Evolutionary conservation across 2,329 filamentous ascomycete genomes (phyloP).

Genomic region (Botryotinia calthae): DNA sequence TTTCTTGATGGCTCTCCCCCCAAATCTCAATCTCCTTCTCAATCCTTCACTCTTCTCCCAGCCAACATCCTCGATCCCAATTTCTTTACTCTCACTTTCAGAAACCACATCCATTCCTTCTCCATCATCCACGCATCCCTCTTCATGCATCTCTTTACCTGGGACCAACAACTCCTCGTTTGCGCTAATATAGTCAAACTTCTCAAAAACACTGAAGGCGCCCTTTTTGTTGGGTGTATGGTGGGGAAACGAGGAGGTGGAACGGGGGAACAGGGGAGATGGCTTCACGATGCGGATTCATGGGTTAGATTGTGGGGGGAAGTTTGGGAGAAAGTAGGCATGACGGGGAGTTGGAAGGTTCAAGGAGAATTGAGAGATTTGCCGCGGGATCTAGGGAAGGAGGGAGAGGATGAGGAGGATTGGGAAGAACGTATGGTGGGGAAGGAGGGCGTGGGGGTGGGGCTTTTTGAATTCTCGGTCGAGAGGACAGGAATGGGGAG

Average conservation of each 20-base stretch:
- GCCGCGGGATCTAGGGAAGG: not conserved
- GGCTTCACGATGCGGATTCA: constrained; percentile 19
- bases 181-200: constrained; percentile 6
- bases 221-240: constrained; percentile 17
- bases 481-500: not conserved
- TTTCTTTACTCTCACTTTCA: constrained; percentile 18
- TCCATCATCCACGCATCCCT: constrained; percentile 17
- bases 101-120: constrained; percentile 12
- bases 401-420: not conserved
- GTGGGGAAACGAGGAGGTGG: constrained; percentile 13
- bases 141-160: constrained; percentile 24
- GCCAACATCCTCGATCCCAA: constrained; percentile 19
- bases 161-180: constrained; percentile 20
- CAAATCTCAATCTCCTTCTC: not conserved
- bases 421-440: not conserved
- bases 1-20: constrained; percentile 39
- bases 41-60: constrained; percentile 11
- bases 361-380: not conserved
- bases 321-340: constrained; percentile 14
- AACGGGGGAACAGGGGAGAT: constrained; percentile 8
- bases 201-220: not conserved
- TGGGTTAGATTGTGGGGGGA: constrained; percentile 17
- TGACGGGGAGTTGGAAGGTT: constrained; percentile 17
- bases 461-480: constrained; percentile 8
- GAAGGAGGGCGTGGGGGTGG: not conserved